Conservation (phyloP, 768 basidiomycete species). For the Neoboletus brunneissimus region DNA sequence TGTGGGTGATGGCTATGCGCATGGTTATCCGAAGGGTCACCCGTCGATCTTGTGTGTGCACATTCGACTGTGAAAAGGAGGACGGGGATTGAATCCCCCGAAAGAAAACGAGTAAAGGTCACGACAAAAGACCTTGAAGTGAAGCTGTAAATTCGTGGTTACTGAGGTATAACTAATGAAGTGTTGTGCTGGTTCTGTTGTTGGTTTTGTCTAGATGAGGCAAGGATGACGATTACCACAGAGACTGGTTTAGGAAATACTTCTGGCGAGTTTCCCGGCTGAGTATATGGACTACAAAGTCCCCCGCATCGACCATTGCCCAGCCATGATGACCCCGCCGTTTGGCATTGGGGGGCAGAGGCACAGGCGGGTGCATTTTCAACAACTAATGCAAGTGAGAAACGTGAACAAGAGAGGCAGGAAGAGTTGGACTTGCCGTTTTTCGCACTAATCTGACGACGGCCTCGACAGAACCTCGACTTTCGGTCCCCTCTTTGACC, state of each 20-base stretch:
- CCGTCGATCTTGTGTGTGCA: neutral
- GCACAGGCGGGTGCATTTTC: constrained; percentile 52
- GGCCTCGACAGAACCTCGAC: constrained; percentile 71
- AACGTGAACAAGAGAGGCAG: neutral
- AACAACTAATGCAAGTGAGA: constrained; percentile 48
- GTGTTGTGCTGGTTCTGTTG: neutral
- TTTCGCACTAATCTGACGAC: constrained; percentile 70
- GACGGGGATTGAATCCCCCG: neutral
- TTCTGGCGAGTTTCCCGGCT: constrained; percentile 63
- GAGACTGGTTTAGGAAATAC: constrained; percentile 49
- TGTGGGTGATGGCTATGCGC: too few relatives aligned
- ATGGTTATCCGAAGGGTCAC: neutral
- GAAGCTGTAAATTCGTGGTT: neutral
- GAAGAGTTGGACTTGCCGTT: constrained; percentile 45
- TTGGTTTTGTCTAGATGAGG: neutral
- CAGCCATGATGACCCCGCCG: constrained; percentile 65
- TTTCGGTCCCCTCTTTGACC: constrained; percentile 86
- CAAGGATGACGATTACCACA: constrained; percentile 24
- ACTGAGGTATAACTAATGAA: neutral
- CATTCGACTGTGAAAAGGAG: neutral
- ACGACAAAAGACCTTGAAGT: neutral
- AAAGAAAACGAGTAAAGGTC: neutral
- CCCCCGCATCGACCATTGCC: constrained; percentile 81
- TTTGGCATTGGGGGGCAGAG: constrained; percentile 62
- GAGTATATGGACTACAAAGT: constrained; percentile 76